Conservation (phyloP, 139 green algal species). For the Limnomonas spitsbergensis region DNA sequence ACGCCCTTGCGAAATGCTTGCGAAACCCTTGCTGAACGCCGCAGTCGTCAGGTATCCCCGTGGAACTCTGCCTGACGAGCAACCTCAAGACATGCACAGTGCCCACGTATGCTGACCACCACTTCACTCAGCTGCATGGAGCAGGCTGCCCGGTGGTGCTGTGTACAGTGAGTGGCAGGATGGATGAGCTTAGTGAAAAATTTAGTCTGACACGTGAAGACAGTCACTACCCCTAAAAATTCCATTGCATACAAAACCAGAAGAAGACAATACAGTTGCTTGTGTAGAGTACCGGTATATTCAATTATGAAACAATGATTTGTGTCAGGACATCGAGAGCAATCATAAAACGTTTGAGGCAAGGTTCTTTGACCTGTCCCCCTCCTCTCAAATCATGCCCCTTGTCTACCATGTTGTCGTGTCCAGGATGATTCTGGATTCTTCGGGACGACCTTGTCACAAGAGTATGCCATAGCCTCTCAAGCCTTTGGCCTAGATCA, state of each 20-base stretch:
- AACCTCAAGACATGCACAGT: slow-evolving; percentile 59
- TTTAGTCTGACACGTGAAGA: not conserved
- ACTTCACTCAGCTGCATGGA: slow-evolving; percentile 59
- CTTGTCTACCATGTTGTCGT: not conserved
- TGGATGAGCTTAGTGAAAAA: not conserved
- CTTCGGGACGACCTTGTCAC: slow-evolving; percentile 61
- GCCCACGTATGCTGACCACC: slow-evolving; percentile 55
- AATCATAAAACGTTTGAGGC: not conserved
- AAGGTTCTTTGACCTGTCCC: not conserved
- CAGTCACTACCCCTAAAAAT: not conserved
- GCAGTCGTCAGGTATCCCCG: slow-evolving; percentile 53
- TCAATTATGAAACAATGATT: too few species aligned
- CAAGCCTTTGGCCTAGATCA: slow-evolving; percentile 44
- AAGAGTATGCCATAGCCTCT: slow-evolving; percentile 60
- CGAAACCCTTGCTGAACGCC: too few species aligned
- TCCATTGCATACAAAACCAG: not conserved
- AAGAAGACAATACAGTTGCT: too few species aligned
- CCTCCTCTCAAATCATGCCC: slow-evolving; percentile 7
- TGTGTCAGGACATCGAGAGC: not conserved
- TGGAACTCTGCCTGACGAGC: slow-evolving; percentile 78
- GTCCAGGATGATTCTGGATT: slow-evolving; percentile 78
- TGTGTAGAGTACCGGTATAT: too few species aligned
- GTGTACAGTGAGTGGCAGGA: slow-evolving; percentile 42
- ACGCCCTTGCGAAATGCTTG: too few species aligned
- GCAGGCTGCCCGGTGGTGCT: slow-evolving; percentile 71